Evolutionary conservation across 2,329 filamentous ascomycete genomes (phyloP).

Genomic region (Chaetomiaceae sp.): DNA sequence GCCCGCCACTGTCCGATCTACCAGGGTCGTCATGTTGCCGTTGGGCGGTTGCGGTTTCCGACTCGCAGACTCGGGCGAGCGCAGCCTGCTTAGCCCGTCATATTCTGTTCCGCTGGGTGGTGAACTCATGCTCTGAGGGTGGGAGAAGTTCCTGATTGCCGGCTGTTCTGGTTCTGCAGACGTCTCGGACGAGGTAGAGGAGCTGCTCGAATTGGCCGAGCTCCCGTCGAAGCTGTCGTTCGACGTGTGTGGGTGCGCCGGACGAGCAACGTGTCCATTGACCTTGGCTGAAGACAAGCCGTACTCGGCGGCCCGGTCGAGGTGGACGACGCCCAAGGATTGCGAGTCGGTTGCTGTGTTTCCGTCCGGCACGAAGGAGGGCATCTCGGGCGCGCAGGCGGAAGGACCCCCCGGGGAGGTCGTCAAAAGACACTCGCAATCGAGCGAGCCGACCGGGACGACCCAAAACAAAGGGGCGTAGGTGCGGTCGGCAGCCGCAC

Average conservation of each 20-base stretch:
- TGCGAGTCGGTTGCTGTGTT: slow-evolving; percentile 39
- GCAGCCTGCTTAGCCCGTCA: too few species aligned
- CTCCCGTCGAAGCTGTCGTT: slow-evolving; percentile 52
- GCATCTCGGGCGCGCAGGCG: slow-evolving; percentile 38
- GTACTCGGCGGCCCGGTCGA: slow-evolving; percentile 37
- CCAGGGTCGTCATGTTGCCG: slow-evolving; percentile 24
- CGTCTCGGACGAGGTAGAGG: slow-evolving; percentile 45
- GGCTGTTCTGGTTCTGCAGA: slow-evolving; percentile 42
- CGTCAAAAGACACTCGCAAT: slow-evolving; percentile 9
- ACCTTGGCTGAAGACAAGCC: slow-evolving; percentile 30
- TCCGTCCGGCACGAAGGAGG: slow-evolving; percentile 49
- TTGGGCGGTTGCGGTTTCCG: slow-evolving; percentile 26
- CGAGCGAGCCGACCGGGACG: slow-evolving; percentile 12
- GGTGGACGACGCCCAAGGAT: slow-evolving; percentile 40
- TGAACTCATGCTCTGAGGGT: slow-evolving; percentile 53
- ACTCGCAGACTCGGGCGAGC: slow-evolving; percentile 7
- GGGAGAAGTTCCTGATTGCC: slow-evolving; percentile 38
- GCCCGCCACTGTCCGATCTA: slow-evolving; percentile 27
- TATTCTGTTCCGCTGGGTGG: slow-evolving; percentile 56
- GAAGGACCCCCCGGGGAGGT: slow-evolving; percentile 8
- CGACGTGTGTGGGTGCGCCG: slow-evolving; percentile 39
- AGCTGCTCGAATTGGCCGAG: slow-evolving; percentile 45
- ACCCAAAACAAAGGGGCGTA: slow-evolving; percentile 15
- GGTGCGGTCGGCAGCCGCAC: slow-evolving; percentile 10
- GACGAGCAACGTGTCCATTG: slow-evolving; percentile 31